Evolutionary conservation across 352 stramenopile species (phyloP), one percentile per base, ranked within the genome.

Genomic region (Elongisporangium undulatum): DNA sequence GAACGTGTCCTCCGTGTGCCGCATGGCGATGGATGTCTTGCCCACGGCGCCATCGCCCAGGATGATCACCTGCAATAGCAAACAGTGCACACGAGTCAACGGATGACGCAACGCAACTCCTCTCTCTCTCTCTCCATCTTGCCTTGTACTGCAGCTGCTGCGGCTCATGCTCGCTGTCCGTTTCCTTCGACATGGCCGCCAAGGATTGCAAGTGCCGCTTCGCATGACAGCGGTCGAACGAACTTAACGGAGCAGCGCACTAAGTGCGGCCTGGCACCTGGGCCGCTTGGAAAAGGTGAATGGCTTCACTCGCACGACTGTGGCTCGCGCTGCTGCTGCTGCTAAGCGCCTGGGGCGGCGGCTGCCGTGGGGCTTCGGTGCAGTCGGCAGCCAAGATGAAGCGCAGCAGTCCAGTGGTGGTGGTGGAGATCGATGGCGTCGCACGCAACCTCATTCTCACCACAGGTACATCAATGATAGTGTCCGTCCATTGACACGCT

Each of bases 21-120:
- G 80, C 71, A 91, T 96, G 8, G 89, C 90, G 54, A 98, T 97
- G 23, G 88, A 98, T n/a, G 93, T 98, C 72, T 98, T 98, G 41
- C 94, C 94, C 21, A 98, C 94, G 15, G 94, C 92, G 24, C 94
- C 94, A 71, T 98, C 91, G 5, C 94, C 94, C 24, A 98, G 62
- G 53, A 98, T 87, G 62, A 98, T 98, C 48, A 98, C 85, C 87
- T 98, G 41, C n/a, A 21, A 55, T 38, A 15, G 23, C 23, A 63
- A n/a, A n/a, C n/a, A n/a, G n/a, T n/a, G 24, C 23, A 29, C 24
- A 38, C 51, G 17, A 60, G 20, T 5, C 3, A 24, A 59, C 6
- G 15, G 53, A 22, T 26, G 23, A 26, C 23, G 23, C 23, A 26
- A 26, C 23, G 23, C 23, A 2, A 26, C 23, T 26, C 23, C 2